A percentile compares a stretch with the other conserved stretches of the same genome.
These are phyloP conservation scores for Candida montana DNA, from an alignment of 805 yeast species.

Conservation along the genomic window DNA sequence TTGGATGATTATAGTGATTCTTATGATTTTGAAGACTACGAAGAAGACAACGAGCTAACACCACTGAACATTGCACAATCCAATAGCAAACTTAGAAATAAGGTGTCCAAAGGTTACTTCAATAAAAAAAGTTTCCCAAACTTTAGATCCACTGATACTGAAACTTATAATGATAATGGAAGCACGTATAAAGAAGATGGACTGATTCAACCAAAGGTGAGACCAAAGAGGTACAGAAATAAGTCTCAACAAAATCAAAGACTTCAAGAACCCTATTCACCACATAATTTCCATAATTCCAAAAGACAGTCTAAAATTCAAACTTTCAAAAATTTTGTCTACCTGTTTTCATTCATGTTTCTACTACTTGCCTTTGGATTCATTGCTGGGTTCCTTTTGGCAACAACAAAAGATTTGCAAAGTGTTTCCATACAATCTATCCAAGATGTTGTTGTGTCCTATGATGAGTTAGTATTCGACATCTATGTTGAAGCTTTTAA, in stretches of 20 bases:
- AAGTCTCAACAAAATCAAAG: slow-evolving; percentile 22
- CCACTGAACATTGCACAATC: slow-evolving; percentile 21
- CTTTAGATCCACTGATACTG: slow-evolving; percentile 17
- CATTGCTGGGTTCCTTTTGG: slow-evolving; percentile 75
- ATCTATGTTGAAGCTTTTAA: slow-evolving; percentile 74
- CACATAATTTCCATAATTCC: slow-evolving; percentile 41
- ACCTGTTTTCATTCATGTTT: slow-evolving; percentile 31
- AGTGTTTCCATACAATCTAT: slow-evolving; percentile 57
- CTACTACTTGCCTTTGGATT: slow-evolving; percentile 68
- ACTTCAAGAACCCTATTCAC: slow-evolving; percentile 30
- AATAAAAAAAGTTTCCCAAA: slow-evolving; percentile 26
- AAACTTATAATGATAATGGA: slow-evolving; percentile 8
- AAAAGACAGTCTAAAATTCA: slow-evolving; percentile 26
- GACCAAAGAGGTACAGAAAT: slow-evolving; percentile 14
- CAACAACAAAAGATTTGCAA: slow-evolving; percentile 79
- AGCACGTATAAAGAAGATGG: slow-evolving; percentile 10
- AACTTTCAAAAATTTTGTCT: slow-evolving; percentile 30
- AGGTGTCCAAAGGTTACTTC: slow-evolving; percentile 14
- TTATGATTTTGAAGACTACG: slow-evolving; percentile 23
- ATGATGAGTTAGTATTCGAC: slow-evolving; percentile 80
- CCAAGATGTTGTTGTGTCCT: slow-evolving; percentile 68
- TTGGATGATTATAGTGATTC: slow-evolving; percentile 25
- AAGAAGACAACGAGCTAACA: slow-evolving; percentile 24
- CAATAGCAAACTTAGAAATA: slow-evolving; percentile 18
- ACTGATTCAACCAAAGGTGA: slow-evolving; percentile 9